These are phyloP conservation scores for Colletotrichum sp. DNA, from an alignment of 2,329 filamentous ascomycete genomes.

Conservation along the genomic window DNA sequence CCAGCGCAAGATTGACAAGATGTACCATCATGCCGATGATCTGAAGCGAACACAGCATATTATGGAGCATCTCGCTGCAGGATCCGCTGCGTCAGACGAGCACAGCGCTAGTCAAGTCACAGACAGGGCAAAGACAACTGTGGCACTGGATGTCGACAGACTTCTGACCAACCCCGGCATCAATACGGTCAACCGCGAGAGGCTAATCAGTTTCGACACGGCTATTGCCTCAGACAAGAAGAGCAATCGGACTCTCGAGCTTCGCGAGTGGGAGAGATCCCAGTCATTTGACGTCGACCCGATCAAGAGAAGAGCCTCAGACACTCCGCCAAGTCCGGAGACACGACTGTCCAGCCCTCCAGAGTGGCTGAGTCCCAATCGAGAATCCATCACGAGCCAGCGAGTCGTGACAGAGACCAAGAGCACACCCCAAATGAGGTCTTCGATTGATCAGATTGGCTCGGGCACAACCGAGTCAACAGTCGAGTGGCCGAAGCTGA, in stretches of 20 bases:
- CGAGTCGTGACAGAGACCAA: not conserved
- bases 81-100: not conserved
- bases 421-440: not conserved
- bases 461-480: not conserved
- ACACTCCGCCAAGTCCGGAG: not conserved
- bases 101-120: not conserved
- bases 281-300: slow-evolving; percentile 7
- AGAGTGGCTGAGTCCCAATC: not conserved
- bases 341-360: not conserved
- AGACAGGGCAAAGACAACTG: too few relatives aligned
- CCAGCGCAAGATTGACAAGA: slow-evolving; percentile 30
- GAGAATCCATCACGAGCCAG: not conserved
- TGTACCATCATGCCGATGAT: slow-evolving; percentile 36
- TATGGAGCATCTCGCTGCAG: slow-evolving; percentile 34
- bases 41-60: slow-evolving; percentile 37
- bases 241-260: not conserved
- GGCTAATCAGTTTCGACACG: not conserved
- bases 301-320: slow-evolving; percentile 1
- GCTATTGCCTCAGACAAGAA: not conserved
- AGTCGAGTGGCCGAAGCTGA: slow-evolving; percentile 16
- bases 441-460: not conserved
- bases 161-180: not conserved
- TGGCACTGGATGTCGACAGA: not conserved
- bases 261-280: not conserved
- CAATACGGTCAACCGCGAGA: not conserved